Conservation (phyloP, 140 eudicot genomes). For the Anethum foeniculum region DNA sequence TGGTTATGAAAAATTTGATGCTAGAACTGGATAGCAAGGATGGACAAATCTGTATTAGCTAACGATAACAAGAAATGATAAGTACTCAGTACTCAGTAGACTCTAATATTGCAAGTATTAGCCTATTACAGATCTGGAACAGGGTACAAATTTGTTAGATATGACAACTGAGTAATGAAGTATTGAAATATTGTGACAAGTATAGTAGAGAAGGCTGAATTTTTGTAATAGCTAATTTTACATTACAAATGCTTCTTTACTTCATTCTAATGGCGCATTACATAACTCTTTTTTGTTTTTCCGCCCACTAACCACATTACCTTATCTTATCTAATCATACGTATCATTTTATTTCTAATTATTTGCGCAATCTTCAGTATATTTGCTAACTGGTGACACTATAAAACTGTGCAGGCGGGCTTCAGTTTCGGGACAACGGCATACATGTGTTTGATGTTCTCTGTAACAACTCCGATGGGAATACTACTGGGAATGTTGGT, state of each 20-base stretch:
- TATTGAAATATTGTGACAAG: too few relatives aligned
- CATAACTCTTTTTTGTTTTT: too few relatives aligned
- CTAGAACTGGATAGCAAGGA: neutral
- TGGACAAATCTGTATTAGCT: neutral
- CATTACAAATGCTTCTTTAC: too few relatives aligned
- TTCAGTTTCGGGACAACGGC: constrained; percentile 59
- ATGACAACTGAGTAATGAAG: neutral
- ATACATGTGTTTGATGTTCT: constrained; percentile 72
- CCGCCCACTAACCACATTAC: too few relatives aligned
- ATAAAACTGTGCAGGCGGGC: constrained; percentile 42
- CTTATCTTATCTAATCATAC: too few relatives aligned
- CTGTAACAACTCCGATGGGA: constrained; percentile 76
- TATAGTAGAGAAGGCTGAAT: too few relatives aligned
- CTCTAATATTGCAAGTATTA: neutral
- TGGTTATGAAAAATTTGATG: neutral
- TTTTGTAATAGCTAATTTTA: too few relatives aligned
- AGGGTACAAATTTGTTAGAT: too few relatives aligned
- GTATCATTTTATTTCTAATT: neutral
- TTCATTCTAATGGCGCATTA: too few relatives aligned
- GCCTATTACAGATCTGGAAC: too few relatives aligned
- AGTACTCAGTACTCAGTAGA: too few relatives aligned
- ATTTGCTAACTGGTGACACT: neutral
- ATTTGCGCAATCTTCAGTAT: neutral
- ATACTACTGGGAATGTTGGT: constrained; percentile 61
- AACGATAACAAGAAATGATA: neutral